Evolutionary conservation across 1,284 basidiomycete species (phyloP), one percentile per base, ranked within the genome.

Genomic region (Cutaneotrichosporon dermatis): DNA sequence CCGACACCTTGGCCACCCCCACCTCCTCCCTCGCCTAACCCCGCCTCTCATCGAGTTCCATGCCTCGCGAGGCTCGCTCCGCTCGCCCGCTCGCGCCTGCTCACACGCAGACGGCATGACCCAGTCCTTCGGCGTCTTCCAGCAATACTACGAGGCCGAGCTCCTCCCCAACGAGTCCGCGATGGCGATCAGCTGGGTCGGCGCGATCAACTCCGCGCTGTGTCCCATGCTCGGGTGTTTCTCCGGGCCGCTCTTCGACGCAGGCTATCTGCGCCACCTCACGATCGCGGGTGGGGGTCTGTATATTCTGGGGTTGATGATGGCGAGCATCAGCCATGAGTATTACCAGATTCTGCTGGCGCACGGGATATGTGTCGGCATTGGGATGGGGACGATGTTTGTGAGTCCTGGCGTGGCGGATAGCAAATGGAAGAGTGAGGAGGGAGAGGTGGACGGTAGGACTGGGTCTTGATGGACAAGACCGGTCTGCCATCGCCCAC

Each of bases 191-290:
- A 82, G 86, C 13, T 89, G 87, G 88, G 88, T 89, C 59, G 87
- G 87, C 3, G 87, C 87, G 0, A 77, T 87, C 57, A 86, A 88
- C 73, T 82, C 63, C 80, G 83, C 77, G 59, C 81, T 67, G 75
- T 83, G 64, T 72, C 80, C 68, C 66, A 80, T 68, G 48, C 66
- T 73, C 4, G 76, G 65, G 3, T 78, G 84, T 15, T 56, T 84
- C 40, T 75, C 79, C n/a, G 85, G 85, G 0, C 82, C 84, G 3
- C 71, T 86, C 7, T 85, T 86, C 69, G 85, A 87, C 67, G 64
- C 83, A 3, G 85, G 85, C n/a, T 82, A 84, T 67, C 83, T 84
- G 65, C 78, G 77, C 37, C 69, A 79, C 4, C 79, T 84, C 7
- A 76, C 83, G 48, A 63, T 80, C 4, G 59, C 74, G 6, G 81